Evolutionary conservation across 352 stramenopile species (phyloP).

Genomic region (Phytopythium ostracodes): DNA sequence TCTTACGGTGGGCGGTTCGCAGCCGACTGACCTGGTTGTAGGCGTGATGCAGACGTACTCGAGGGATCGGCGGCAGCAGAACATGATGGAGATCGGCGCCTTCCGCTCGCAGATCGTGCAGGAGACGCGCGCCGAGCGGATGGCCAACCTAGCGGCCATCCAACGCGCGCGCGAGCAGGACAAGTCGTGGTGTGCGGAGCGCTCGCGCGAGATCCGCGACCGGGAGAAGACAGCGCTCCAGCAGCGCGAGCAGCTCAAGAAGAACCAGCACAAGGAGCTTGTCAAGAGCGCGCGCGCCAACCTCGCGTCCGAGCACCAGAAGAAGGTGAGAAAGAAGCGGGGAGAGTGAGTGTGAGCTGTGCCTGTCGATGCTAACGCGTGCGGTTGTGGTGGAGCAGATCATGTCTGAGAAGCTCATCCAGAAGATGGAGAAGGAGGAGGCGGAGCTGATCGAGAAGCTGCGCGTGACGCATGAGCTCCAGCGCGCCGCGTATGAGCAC

Average conservation of each 20-base stretch:
- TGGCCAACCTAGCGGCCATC: conserved; percentile 39
- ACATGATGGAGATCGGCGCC: conserved; percentile 29
- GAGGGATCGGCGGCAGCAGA: conserved; percentile 38
- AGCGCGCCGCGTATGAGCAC: conserved; percentile 59
- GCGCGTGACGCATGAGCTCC: conserved; percentile 56
- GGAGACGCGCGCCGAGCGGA: conserved; percentile 40
- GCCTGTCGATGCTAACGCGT: background rate
- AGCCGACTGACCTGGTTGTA: conserved; percentile 1
- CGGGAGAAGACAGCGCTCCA: conserved; percentile 41
- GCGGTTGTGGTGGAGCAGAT: conserved; percentile 8
- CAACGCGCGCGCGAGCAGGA: conserved; percentile 36
- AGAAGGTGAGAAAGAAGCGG: conserved; percentile 14
- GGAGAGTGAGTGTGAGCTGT: background rate
- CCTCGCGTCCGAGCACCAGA: conserved; percentile 49
- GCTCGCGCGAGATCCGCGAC: conserved; percentile 47
- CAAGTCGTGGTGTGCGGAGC: conserved; percentile 31
- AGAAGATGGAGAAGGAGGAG: conserved; percentile 64
- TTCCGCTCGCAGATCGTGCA: conserved; percentile 51
- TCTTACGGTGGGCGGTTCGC: background rate
- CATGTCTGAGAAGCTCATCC: conserved; percentile 55
- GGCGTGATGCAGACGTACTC: conserved; percentile 25
- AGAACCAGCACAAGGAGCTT: conserved; percentile 50
- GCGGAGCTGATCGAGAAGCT: conserved; percentile 56
- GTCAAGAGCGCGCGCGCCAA: conserved; percentile 40
- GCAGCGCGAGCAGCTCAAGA: conserved; percentile 37